Base-by-base conservation (phyloP, 1,284 basidiomycete genomes). In the Cutaneotrichosporon sp. region DNA sequence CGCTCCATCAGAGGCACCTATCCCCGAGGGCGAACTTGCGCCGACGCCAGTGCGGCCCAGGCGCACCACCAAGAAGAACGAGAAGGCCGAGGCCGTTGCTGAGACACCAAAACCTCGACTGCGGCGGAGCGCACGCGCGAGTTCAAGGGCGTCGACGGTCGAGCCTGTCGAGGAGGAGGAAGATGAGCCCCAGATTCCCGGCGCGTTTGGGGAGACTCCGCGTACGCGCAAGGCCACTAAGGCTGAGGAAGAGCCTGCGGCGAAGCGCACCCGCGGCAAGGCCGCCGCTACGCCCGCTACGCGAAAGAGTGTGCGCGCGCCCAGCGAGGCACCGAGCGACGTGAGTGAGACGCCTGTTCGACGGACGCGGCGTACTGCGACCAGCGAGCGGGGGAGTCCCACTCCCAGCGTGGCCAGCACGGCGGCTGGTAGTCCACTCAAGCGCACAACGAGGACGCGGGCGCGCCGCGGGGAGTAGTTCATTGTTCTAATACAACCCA, bases 321-420 rank as follows among this genome's bases (percentile, higher is more conserved):
- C 31, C 34, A 62, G 64, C 46, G 60, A 46, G 47, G 63, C 59
- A 34, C 30, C 56, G n/a, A 32, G 56, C 6, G 58, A 52, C 4
- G 49, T 59, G 59, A 70, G 70, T 61, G 72, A 72, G 55, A 61
- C 70, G 7, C 65, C 62, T 4, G 64, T 62, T 22, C 61, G 72
- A 16, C 64, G 68, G 31, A 68, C 71, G 30, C 73, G 72, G 31
- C 62, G 68, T 14, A 62, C 65, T 4, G 71, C 69, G 22, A 67
- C 69, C 3, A 72, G 69, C 36, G 72, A 74, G 59, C 58, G 65
- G 10, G 75, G 72, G 6, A 75, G 72, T 67, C 78, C 76, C 40
- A 78, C 76, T 32, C 76, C 76, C 10, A 76, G 75, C 64, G 60
- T 73, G 13, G 72, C 67, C 32, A 66, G 65, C n/a, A 62, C 60